Base-by-base conservation (phyloP, 306 rosid genomes). In the Prunus davidiana region DNA sequence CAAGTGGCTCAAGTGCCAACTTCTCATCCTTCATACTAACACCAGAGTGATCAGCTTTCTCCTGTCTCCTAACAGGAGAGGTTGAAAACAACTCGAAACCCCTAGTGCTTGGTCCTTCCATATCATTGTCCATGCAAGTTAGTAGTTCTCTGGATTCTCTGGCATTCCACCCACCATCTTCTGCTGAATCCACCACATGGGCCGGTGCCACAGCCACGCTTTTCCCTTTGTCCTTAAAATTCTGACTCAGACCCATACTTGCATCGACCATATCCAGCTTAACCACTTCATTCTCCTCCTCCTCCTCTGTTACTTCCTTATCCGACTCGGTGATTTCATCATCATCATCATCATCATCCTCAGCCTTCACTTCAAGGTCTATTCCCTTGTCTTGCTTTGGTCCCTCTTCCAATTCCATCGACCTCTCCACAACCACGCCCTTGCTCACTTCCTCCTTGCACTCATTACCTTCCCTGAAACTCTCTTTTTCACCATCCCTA, bases 81-180 rank as follows among this genome's bases (percentile, higher is more conserved):
- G 83, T 85, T 3, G 91, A 73, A 85, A 95, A 95, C 82, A 95
- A 78, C 82, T 95, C 97, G 6, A 95, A 95, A 2, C 93, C 97
- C 81, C 96, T 91, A 12, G 89, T 86, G 75, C 97, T 92, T 14
- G 95, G 97, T 27, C 97, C 97, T 85, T 92, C 98, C 87, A 84
- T 84, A 60, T 76, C 91, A 83, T 77, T 88, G 50, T 72, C 86
- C 79, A 80, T 54, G 69, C 90, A 71, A 38, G 73, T 67, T 6
- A 86, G 51, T 4, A 84, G 75, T 69, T 87, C 88, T 82, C 85
- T 85, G 10, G 82, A 76, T 49, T 88, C 93, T 80, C 88, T 86
- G 19, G 77, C 90, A 66, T 32, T 78, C 93, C 96, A 88, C 20
- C 67, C 69, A 24, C 82, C 89, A 77, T 85, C 85, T 60, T 83